phyloP scores from a whole-genome alignment of 2,329 filamentous ascomycete species.

The Neopestalotiopsis sp. region DNA sequence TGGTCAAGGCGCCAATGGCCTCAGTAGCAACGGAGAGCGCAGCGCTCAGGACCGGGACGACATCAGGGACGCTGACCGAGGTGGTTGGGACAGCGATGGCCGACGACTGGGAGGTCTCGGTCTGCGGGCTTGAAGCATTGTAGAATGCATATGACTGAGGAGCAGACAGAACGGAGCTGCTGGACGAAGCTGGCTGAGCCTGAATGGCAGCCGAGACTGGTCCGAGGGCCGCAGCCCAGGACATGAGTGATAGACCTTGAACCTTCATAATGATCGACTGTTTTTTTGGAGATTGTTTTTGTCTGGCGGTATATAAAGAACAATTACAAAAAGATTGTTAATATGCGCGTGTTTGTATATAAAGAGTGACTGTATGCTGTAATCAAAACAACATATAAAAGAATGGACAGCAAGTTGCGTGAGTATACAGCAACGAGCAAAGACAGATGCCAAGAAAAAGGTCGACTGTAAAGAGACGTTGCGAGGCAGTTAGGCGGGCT shows the following conservation, averaged over 20 bases:
- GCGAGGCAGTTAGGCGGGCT: background rate
- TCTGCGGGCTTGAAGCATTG: background rate
- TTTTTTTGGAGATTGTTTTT: background rate
- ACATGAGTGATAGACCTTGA: background rate
- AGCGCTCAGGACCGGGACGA: background rate
- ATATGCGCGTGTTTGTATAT: background rate
- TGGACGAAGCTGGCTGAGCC: background rate
- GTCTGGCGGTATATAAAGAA: background rate
- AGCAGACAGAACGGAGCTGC: background rate
- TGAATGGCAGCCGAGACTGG: background rate
- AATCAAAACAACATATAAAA: background rate
- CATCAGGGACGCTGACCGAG: background rate
- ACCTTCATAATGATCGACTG: background rate
- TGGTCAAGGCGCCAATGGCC: background rate
- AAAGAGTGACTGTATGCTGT: conserved; percentile 3
- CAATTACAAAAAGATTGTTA: background rate
- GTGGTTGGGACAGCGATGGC: background rate
- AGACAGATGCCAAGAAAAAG: conserved; percentile 4
- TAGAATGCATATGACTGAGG: background rate
- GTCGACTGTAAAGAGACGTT: background rate
- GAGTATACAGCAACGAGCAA: conserved; percentile 9
- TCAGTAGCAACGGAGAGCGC: background rate
- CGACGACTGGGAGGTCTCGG: background rate
- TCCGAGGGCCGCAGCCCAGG: conserved; percentile 4
- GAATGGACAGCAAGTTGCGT: conserved; percentile 9